phyloP scores from a whole-genome alignment of 352 stramenopile genomes.

The Blastocystis sp. region DNA sequence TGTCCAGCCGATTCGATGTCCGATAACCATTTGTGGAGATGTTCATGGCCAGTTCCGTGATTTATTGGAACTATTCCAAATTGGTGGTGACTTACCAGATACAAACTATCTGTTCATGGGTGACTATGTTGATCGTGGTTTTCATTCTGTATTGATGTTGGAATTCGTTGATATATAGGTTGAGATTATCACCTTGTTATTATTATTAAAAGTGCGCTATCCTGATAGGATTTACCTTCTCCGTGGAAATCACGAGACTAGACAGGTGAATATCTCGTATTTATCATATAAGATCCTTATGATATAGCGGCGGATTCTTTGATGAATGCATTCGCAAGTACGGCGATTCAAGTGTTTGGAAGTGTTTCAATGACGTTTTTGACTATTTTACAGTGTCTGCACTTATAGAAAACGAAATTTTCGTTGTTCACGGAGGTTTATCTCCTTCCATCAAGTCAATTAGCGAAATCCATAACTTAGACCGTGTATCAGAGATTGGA shows the following conservation, averaged over 20 bases:
- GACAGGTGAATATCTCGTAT: slow-evolving; percentile 70
- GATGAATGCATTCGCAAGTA: slow-evolving; percentile 98
- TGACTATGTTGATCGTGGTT: slow-evolving; percentile 93
- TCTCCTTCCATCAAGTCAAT: slow-evolving; percentile 81
- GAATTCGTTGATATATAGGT: slow-evolving; percentile 67
- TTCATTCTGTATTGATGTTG: slow-evolving; percentile 75
- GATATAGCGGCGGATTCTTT: slow-evolving; percentile 86
- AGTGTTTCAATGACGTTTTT: slow-evolving; percentile 87
- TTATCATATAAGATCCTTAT: neutral
- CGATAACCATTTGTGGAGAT: slow-evolving; percentile 94
- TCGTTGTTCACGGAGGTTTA: slow-evolving; percentile 80
- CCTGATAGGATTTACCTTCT: slow-evolving; percentile 81
- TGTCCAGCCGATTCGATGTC: slow-evolving; percentile 86
- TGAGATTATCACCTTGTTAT: slow-evolving; percentile 81
- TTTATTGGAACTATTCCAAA: slow-evolving; percentile 87
- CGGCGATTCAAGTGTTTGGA: slow-evolving; percentile 94
- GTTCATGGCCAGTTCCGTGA: slow-evolving; percentile 95
- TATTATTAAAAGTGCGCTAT: slow-evolving; percentile 85
- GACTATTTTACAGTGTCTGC: slow-evolving; percentile 89
- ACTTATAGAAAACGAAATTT: slow-evolving; percentile 86
- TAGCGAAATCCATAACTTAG: slow-evolving; percentile 84
- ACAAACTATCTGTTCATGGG: slow-evolving; percentile 98
- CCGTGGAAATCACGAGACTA: slow-evolving; percentile 85
- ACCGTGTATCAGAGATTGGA: slow-evolving; percentile 81
- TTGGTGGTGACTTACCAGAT: slow-evolving; percentile 77